Evolutionary conservation across 225 moss, liverwort and hornwort species (phyloP), one percentile per base, ranked within the genome.

Genomic region (Pseudoscleropodium purum): DNA sequence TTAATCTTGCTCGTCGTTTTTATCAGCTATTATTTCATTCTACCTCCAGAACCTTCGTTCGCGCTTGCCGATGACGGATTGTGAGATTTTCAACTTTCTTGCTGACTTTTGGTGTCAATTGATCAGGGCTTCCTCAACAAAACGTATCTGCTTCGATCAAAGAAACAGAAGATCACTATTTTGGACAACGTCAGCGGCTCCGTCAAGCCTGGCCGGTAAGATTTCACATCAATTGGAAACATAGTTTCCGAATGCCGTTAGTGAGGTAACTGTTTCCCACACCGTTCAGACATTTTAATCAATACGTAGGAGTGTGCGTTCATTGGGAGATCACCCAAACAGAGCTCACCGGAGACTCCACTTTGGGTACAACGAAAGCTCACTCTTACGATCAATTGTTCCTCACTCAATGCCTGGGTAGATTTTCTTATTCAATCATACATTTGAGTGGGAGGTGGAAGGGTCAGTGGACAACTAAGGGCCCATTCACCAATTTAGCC

Each of bases 201-300:
- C 52, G 80, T 94, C 60, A 94, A 93, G 56, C 91, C 94, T 64
- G 94, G 93, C 79, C 93, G 94, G 93, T 94, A 90, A 89, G 83
- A 23, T 60, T 72, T 86, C 63, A 31, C 79, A 8, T 33, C 41
- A 16, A 75, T 54, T 11, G 43, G 37, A 31, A 84, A 57, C 51
- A 8, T 47, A 65, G 49, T 18, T 45, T 12, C 18, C 14, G 18
- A 54, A 30, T 37, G 33, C 47, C 37, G 8, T 9, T 39, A 37
- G 36, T 15, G 18, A 74, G 76, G n/a, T 37, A 65, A 9, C 52
- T 65, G 51, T 59, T 33, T 56, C 43, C 29, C 43, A 21, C 24
- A 15, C 15, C 43, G 25, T 57, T 25, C 41, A 43, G 3, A 10
- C 72, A 23, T 24, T 54, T 64, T 21, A 60, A 60, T 34, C 36